Conservation (phyloP, 2,329 filamentous ascomycete genomes). For the Ceratocystis cubensis region DNA sequence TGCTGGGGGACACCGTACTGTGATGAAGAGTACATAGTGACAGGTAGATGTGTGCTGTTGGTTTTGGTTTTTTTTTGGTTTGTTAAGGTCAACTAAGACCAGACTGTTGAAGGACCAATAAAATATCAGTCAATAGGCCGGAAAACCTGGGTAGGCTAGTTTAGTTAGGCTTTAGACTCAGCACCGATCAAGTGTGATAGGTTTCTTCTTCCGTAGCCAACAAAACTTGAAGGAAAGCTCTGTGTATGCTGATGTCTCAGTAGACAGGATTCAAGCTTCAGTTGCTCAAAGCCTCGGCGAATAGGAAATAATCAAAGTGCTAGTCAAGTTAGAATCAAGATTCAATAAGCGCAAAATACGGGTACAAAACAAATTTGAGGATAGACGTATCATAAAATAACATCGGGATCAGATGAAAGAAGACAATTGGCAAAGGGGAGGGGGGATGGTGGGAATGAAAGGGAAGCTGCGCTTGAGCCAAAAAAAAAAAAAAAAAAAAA, state of each 20-base stretch:
- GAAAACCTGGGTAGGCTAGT: background rate
- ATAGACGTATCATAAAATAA: background rate
- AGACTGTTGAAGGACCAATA: slow-evolving; percentile 8
- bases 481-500: background rate
- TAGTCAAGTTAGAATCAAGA: background rate
- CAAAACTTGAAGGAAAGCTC: background rate
- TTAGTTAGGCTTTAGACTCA: background rate
- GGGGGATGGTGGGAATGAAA: background rate
- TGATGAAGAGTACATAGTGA: slow-evolving; percentile 55
- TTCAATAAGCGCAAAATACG: background rate
- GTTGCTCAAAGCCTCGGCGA: background rate
- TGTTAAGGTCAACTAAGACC: background rate
- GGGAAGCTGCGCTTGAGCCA: background rate
- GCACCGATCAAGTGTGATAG: background rate
- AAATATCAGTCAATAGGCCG: slow-evolving; percentile 3
- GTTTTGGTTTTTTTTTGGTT: background rate
- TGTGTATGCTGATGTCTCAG: background rate
- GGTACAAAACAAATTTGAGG: background rate
- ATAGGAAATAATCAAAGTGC: background rate
- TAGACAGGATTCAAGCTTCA: background rate
- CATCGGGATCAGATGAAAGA: background rate
- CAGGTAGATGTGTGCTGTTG: background rate
- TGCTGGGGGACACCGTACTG: slow-evolving; percentile 61
- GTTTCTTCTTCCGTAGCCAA: background rate
- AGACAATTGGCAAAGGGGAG: background rate